Percentiles rank a stretch among this genome's conserved stretches.
Conservation (phyloP, 2,329 filamentous ascomycete species). For the Penicillium sp. region DNA sequence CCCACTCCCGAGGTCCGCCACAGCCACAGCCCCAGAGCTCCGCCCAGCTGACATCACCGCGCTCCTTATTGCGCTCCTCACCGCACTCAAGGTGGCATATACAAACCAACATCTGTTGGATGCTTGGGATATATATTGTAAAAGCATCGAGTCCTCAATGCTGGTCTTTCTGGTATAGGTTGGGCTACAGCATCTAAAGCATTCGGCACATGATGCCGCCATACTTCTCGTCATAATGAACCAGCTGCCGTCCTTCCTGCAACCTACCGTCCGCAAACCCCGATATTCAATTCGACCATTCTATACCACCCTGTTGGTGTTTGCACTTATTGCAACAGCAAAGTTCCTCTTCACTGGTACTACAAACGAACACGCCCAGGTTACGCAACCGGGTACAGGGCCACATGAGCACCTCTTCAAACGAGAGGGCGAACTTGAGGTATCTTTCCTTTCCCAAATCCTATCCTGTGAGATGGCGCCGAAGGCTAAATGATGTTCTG, state of each 20-base stretch:
- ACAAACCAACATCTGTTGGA: neutral
- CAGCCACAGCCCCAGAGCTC: neutral
- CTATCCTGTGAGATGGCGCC: slow-evolving; percentile 3
- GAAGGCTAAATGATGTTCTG: slow-evolving; percentile 15
- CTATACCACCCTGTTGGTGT: slow-evolving; percentile 44
- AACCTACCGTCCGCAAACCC: slow-evolving; percentile 25
- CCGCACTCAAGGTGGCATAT: slow-evolving; percentile 14
- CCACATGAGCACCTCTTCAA: slow-evolving; percentile 14
- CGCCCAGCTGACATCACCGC: slow-evolving; percentile 26
- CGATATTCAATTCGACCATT: slow-evolving; percentile 47
- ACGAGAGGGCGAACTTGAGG: slow-evolving; percentile 28
- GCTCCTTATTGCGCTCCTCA: slow-evolving; percentile 16
- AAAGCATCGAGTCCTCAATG: neutral
- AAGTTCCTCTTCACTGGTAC: slow-evolving; percentile 26
- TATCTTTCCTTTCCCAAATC: slow-evolving; percentile 15
- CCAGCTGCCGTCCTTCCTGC: slow-evolving; percentile 21
- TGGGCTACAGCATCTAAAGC: neutral
- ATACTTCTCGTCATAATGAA: slow-evolving; percentile 25
- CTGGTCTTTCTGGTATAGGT: neutral
- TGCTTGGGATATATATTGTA: neutral
- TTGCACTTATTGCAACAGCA: slow-evolving; percentile 32
- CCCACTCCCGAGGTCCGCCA: slow-evolving; percentile 17
- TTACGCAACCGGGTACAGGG: slow-evolving; percentile 3
- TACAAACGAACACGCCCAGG: slow-evolving; percentile 5
- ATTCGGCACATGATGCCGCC: slow-evolving; percentile 31